phyloP scores from a whole-genome alignment of 306 rosid genomes.

The Alnus glutinosa region DNA sequence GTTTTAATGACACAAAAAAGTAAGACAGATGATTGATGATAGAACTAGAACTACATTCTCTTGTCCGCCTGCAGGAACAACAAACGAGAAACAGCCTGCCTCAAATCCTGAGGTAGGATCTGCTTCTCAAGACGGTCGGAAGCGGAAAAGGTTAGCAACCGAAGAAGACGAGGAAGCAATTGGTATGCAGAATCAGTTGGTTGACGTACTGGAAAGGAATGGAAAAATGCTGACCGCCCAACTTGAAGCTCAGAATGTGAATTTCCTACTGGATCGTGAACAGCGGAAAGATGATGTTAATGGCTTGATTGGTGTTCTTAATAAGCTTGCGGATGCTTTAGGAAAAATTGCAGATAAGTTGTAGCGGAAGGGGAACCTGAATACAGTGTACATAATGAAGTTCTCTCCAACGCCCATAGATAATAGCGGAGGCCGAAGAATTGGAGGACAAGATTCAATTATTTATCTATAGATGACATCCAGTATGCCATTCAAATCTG shows the following conservation, averaged over 20 bases:
- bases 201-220: constrained; percentile 79
- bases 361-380: constrained; percentile 43
- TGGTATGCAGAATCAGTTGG: constrained; percentile 59
- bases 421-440: constrained; percentile 40
- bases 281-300: constrained; percentile 77
- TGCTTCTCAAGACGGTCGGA: constrained; percentile 70
- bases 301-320: constrained; percentile 76
- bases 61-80: constrained; percentile 40
- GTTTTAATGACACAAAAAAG: background rate
- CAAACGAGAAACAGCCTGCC: constrained; percentile 54
- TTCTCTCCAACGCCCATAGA: constrained; percentile 32
- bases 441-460: constrained; percentile 10
- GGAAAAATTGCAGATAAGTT: constrained; percentile 91
- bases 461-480: constrained; percentile 23
- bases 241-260: constrained; percentile 74
- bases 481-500: constrained; percentile 31
- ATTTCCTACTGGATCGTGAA: constrained; percentile 72
- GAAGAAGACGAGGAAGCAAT: constrained; percentile 61
- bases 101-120: constrained; percentile 70
- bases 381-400: constrained; percentile 60
- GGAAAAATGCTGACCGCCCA: constrained; percentile 74
- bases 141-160: constrained; percentile 59
- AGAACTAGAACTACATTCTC: background rate
- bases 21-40: background rate
- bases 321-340: constrained; percentile 89